phyloP scores from a whole-genome alignment of 331 rosid species.

The Prunus yedoensis region DNA sequence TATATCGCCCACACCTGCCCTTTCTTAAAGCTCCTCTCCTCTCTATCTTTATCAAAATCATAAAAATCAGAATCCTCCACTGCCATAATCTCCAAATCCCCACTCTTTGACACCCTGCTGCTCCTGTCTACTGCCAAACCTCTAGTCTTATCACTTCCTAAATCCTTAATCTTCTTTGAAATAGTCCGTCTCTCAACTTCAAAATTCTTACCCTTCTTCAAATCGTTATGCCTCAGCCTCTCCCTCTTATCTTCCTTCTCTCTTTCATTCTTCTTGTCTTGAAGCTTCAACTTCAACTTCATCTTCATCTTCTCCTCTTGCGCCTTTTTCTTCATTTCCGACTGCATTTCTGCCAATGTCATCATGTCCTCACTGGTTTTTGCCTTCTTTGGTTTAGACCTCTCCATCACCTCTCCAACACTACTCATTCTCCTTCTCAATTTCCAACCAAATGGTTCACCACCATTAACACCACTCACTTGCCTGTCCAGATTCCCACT shows the following conservation, averaged over 20 bases:
- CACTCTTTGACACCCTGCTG: slow-evolving; percentile 16
- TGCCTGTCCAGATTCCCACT: slow-evolving; percentile 26
- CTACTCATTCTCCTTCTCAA: slow-evolving; percentile 60
- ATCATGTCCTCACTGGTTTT: slow-evolving; percentile 58
- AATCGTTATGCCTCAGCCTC: slow-evolving; percentile 10
- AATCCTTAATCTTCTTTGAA: slow-evolving; percentile 32
- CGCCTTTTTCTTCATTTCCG: slow-evolving; percentile 45
- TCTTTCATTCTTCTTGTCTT: slow-evolving; percentile 25
- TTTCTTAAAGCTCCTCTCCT: slow-evolving; percentile 73
- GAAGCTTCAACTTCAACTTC: slow-evolving; percentile 36
- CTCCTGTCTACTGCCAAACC: slow-evolving; percentile 15
- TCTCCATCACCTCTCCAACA: slow-evolving; percentile 71
- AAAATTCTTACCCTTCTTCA: slow-evolving; percentile 21
- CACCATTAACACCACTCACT: slow-evolving; percentile 7
- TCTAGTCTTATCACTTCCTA: slow-evolving; percentile 24
- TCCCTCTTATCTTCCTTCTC: slow-evolving; percentile 10
- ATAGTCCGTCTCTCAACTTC: slow-evolving; percentile 12
- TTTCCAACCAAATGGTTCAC: slow-evolving; percentile 20
- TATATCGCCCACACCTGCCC: slow-evolving; percentile 91
- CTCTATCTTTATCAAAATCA: slow-evolving; percentile 79
- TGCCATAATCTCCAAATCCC: slow-evolving; percentile 42
- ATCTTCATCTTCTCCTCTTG: slow-evolving; percentile 38
- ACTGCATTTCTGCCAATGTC: slow-evolving; percentile 84
- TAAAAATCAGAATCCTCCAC: slow-evolving; percentile 81
- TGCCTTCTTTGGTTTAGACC: slow-evolving; percentile 47